These are phyloP conservation scores for Acidiella bohemica DNA, from an alignment of 495 filamentous ascomycete genomes.

Conservation along the genomic window DNA sequence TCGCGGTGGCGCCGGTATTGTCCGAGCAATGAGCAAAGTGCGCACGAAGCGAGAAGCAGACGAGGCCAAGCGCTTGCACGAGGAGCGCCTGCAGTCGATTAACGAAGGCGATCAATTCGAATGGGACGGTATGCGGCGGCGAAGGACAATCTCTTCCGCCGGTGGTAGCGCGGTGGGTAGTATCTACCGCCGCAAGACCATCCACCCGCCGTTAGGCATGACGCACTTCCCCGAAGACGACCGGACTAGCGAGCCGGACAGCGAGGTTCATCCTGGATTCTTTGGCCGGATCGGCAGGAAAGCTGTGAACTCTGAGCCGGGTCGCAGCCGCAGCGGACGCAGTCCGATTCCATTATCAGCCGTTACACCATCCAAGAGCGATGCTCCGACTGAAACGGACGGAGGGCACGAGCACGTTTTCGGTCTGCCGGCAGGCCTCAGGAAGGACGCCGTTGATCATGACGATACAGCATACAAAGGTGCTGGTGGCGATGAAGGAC, in stretches of 20 bases:
- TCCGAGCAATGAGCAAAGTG: slow-evolving; percentile 65
- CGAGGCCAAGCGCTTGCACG: slow-evolving; percentile 64
- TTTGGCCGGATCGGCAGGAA: slow-evolving; percentile 22
- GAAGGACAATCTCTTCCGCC: slow-evolving; percentile 47
- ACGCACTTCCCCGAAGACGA: slow-evolving; percentile 65
- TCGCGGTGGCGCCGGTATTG: slow-evolving; percentile 78
- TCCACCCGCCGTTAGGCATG: slow-evolving; percentile 80
- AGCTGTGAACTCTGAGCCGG: not conserved
- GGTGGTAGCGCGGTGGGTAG: slow-evolving; percentile 27
- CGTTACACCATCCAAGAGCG: slow-evolving; percentile 2
- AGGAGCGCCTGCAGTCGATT: slow-evolving; percentile 67
- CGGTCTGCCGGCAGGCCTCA: slow-evolving; percentile 19
- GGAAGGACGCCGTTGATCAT: not conserved
- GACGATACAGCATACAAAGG: slow-evolving; percentile 40
- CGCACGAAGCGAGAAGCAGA: slow-evolving; percentile 67
- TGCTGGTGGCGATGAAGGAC: slow-evolving; percentile 22
- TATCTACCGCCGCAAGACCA: slow-evolving; percentile 34
- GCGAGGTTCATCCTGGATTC: slow-evolving; percentile 31
- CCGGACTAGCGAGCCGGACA: slow-evolving; percentile 35
- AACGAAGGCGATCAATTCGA: slow-evolving; percentile 66
- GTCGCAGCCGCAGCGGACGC: slow-evolving; percentile 1
- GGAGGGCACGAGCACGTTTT: slow-evolving; percentile 17
- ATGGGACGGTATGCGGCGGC: slow-evolving; percentile 83
- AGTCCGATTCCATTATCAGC: slow-evolving; percentile 15
- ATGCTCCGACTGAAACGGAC: not conserved